phyloP scores from a whole-genome alignment of 2,329 filamentous ascomycete species.

The Orbilia brochopaga region DNA sequence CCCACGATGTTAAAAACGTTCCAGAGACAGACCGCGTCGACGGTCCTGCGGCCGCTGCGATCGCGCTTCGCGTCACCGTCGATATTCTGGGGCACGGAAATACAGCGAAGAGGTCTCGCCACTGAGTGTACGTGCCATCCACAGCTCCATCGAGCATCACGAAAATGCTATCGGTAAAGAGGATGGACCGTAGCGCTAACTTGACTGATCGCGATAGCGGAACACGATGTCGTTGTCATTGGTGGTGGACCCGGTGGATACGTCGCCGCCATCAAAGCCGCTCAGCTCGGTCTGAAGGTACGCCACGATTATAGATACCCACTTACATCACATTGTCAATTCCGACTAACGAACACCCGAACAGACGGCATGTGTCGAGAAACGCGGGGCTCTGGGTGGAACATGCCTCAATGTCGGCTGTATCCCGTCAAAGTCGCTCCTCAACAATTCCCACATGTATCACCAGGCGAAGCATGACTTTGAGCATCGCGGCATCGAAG shows the following conservation, averaged over 20 bases:
- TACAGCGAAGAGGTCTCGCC: conserved; percentile 56
- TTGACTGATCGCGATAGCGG: conserved; percentile 65
- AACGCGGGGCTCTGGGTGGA: conserved; percentile 90
- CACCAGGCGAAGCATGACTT: conserved; percentile 97
- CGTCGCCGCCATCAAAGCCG: conserved; percentile 98
- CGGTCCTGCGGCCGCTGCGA: conserved; percentile 45
- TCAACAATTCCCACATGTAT: conserved; percentile 99
- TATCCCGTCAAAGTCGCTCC: conserved; percentile 98
- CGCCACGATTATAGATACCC: conserved; percentile 51
- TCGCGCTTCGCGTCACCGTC: conserved; percentile 45
- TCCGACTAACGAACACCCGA: neutral
- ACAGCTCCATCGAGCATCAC: neutral
- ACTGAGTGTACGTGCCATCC: conserved; percentile 26
- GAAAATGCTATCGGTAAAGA: neutral
- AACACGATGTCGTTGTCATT: conserved; percentile 97
- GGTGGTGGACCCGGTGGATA: conserved; percentile 98
- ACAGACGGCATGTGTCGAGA: conserved; percentile 96
- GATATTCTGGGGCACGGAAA: conserved; percentile 41
- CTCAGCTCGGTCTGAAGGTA: conserved; percentile 95
- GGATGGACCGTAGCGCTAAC: neutral
- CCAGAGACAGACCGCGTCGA: conserved; percentile 39
- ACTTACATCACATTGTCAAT: conserved; percentile 22
- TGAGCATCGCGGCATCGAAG: conserved; percentile 92
- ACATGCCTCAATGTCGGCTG: conserved; percentile 99
- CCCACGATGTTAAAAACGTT: conserved; percentile 44